phyloP scores from a whole-genome alignment of 1,284 basidiomycete species.

The Ganoderma sp. region DNA sequence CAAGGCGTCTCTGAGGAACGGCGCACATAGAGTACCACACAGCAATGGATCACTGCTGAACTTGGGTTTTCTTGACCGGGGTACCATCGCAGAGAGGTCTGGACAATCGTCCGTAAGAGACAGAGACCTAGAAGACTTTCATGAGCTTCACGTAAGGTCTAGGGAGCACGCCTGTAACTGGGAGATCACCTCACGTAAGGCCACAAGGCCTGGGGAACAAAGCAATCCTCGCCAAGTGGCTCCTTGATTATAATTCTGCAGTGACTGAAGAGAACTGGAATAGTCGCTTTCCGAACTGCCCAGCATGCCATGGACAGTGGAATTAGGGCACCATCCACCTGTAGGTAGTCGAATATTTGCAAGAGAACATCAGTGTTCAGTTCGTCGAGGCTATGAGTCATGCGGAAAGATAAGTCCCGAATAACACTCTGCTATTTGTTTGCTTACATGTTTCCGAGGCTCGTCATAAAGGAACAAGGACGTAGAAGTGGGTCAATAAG shows the following conservation, averaged over 20 bases:
- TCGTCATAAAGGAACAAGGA: background rate
- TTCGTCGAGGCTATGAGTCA: background rate
- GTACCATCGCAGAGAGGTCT: background rate
- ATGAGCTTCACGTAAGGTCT: background rate
- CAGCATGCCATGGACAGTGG: background rate
- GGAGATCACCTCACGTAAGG: background rate
- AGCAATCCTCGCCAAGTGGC: background rate
- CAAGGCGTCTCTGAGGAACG: background rate
- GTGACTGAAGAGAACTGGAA: background rate
- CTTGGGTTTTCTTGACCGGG: background rate
- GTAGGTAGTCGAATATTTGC: background rate
- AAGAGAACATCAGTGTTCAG: background rate
- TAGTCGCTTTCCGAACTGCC: background rate
- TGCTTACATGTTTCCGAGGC: background rate
- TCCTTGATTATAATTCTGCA: background rate
- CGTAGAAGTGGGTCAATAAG: too few relatives aligned
- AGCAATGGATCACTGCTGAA: background rate
- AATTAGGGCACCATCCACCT: background rate
- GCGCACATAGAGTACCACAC: background rate
- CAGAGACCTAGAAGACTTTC: background rate
- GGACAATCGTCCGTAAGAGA: background rate
- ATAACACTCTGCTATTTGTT: background rate
- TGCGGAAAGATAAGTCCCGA: background rate
- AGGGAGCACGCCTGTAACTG: background rate
- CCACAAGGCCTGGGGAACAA: background rate